phyloP scores from a whole-genome alignment of 1,139 yeast species.

The Candida tunisiensis region DNA sequence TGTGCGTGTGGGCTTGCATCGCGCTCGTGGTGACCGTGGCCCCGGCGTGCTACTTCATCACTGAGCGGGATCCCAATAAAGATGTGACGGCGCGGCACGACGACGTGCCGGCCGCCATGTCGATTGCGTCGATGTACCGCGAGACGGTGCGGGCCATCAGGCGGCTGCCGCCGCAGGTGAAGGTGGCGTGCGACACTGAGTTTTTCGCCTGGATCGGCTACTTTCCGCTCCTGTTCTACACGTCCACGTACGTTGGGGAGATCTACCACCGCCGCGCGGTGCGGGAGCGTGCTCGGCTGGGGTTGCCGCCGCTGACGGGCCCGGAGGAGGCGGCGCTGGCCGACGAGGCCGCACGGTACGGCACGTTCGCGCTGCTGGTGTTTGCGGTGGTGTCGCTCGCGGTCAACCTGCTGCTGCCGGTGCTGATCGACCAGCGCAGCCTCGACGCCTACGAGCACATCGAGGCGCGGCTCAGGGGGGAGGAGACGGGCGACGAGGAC shows the following conservation, averaged over 20 bases:
- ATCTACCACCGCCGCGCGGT: constrained; percentile 18
- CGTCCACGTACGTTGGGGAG: constrained; percentile 34
- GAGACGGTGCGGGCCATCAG: constrained; percentile 17
- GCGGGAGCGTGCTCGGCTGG: constrained; percentile 30
- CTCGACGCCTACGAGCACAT: not conserved
- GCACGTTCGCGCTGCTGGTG: constrained; percentile 25
- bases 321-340: constrained; percentile 16
- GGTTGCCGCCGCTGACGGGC: constrained; percentile 27
- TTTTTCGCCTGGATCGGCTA: constrained; percentile 38
- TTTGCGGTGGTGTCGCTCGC: constrained; percentile 26
- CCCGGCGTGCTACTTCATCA: constrained; percentile 20
- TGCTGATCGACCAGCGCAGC: constrained; percentile 10
- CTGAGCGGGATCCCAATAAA: constrained; percentile 29
- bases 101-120: not conserved
- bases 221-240: constrained; percentile 31
- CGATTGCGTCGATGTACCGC: constrained; percentile 3
- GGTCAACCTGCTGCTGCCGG: constrained; percentile 24
- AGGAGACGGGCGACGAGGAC: no score
- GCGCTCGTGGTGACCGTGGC: constrained; percentile 19
- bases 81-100: constrained; percentile 20
- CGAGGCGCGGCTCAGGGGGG: no score
- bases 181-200: constrained; percentile 26
- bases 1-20: constrained; percentile 23
- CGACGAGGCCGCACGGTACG: constrained; percentile 26
- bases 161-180: constrained; percentile 26